A percentile compares a stretch with the other conserved stretches of the same genome.
phyloP scores from a whole-genome alignment of 2,329 filamentous ascomycete species.

The Botrytis tulipae region DNA sequence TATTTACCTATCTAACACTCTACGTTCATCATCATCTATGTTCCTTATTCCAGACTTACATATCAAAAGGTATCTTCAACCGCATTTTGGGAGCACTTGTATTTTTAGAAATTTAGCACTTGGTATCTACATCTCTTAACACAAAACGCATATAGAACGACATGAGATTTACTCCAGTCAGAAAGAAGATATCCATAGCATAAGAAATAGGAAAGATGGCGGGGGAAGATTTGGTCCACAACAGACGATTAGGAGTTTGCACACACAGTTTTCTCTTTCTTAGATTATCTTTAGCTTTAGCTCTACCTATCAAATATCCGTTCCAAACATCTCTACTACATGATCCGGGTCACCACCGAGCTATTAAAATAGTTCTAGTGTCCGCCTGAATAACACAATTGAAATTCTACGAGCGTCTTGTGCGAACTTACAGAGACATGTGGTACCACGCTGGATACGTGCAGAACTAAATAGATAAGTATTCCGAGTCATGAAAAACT shows the following conservation, averaged over 20 bases:
- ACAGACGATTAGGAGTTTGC: neutral
- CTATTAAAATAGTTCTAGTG: fast-evolving
- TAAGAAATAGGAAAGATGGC: neutral
- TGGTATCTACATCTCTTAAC: neutral
- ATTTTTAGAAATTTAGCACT: neutral
- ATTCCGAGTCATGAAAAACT: neutral
- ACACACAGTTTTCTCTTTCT: neutral
- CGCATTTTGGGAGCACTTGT: neutral
- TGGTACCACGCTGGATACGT: neutral
- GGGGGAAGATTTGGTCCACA: neutral
- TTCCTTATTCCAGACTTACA: neutral
- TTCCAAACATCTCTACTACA: neutral
- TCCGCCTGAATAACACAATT: neutral
- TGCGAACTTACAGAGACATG: neutral
- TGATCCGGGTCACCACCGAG: neutral
- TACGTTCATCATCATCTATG: neutral
- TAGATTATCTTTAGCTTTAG: neutral
- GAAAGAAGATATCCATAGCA: neutral
- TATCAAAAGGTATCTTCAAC: neutral
- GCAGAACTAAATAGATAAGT: neutral
- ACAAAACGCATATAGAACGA: neutral
- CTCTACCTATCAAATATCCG: neutral
- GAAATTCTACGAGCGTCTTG: neutral
- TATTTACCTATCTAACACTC: neutral
- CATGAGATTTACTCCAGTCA: neutral